Conservation (phyloP, 2,329 filamentous ascomycete genomes). For the Sclerotinia minor region DNA sequence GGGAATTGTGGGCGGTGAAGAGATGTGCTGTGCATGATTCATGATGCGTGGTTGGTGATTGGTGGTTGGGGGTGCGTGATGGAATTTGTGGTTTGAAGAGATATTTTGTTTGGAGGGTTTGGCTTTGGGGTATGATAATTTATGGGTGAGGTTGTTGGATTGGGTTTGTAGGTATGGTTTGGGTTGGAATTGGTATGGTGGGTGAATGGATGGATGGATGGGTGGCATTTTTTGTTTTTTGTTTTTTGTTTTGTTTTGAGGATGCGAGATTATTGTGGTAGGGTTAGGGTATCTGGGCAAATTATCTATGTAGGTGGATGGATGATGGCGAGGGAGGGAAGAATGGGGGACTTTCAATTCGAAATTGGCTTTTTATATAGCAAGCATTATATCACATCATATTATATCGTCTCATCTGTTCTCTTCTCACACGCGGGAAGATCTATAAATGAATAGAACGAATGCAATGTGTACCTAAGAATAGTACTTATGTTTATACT, state of each 20-base stretch:
- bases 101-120: too few species aligned
- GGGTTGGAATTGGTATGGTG: too few species aligned
- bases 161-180: too few species aligned
- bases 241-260: too few species aligned
- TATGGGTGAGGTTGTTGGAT: too few species aligned
- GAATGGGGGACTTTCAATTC: neutral
- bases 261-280: neutral
- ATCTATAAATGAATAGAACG: neutral
- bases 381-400: neutral
- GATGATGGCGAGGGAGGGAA: too few species aligned
- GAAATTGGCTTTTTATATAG: neutral
- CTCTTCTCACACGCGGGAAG: neutral
- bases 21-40: constrained; percentile 23
- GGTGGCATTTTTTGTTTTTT: neutral
- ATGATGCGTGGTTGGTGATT: neutral
- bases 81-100: too few species aligned
- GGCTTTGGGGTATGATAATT: neutral
- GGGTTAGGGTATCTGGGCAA: neutral
- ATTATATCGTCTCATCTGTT: neutral
- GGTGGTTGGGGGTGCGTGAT: too few species aligned
- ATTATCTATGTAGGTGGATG: too few species aligned
- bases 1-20: constrained; percentile 25
- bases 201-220: too few species aligned
- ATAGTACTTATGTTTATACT: neutral
- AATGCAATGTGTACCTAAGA: neutral